Percentiles rank a stretch among this genome's conserved stretches.
phyloP scores from a whole-genome alignment of 192 early-diverging fungal species.

The Podila epicladia region DNA sequence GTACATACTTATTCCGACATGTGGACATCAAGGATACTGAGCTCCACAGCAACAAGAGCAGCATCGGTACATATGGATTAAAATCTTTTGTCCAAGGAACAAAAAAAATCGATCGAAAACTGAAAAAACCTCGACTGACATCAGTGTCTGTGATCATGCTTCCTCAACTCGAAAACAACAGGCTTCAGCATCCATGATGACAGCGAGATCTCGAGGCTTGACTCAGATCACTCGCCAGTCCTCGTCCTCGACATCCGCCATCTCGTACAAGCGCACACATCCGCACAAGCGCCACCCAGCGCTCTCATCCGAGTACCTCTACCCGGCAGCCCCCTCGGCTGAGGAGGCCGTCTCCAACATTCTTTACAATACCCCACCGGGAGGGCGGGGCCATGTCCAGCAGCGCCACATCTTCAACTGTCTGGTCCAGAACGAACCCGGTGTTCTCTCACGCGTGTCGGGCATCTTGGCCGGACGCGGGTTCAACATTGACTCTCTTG shows the following conservation, averaged over 20 bases:
- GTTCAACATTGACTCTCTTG: conserved; percentile 98
- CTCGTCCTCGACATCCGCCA: conserved; percentile 58
- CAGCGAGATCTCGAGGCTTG: neutral
- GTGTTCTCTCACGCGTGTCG: conserved; percentile 80
- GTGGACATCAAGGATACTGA: conserved; percentile 39
- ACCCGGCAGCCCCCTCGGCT: conserved; percentile 71
- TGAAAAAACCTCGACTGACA: too few relatives aligned
- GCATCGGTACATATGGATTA: neutral
- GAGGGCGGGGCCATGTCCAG: conserved; percentile 58
- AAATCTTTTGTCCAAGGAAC: neutral
- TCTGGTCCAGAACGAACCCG: conserved; percentile 93
- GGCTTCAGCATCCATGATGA: neutral
- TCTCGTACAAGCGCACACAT: conserved; percentile 56
- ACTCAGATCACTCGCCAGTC: conserved; percentile 21
- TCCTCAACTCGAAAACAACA: too few relatives aligned
- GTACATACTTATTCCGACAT: neutral
- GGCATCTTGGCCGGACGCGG: conserved; percentile 94
- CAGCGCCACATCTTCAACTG: conserved; percentile 93
- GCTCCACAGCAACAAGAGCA: neutral
- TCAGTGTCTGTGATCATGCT: too few relatives aligned
- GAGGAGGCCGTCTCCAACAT: conserved; percentile 98
- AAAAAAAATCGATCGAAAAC: too few relatives aligned
- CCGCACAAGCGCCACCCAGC: conserved; percentile 54
- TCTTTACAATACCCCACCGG: conserved; percentile 91
- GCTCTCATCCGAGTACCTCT: conserved; percentile 41